A percentile compares a stretch with the other conserved stretches of the same genome.
These are phyloP conservation scores for Dactylellina leptospora DNA, from an alignment of 2,329 filamentous ascomycete species.

Conservation along the genomic window DNA sequence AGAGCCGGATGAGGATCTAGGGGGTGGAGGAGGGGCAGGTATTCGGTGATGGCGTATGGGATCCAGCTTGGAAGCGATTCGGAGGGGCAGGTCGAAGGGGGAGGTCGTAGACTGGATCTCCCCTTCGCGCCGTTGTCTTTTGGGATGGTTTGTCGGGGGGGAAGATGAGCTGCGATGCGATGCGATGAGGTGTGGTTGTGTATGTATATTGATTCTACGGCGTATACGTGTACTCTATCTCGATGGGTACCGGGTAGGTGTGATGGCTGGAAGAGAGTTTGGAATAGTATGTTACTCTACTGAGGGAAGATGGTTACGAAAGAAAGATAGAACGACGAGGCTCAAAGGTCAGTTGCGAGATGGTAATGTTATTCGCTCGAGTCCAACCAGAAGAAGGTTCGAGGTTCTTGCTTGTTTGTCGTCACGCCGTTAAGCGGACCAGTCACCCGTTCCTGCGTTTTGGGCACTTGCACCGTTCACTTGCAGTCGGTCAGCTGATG, in stretches of 20 bases:
- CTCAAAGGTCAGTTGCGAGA: too few relatives aligned
- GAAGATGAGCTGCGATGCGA: constrained; percentile 12
- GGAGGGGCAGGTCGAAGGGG: constrained; percentile 15
- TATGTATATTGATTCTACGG: too few relatives aligned
- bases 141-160: constrained; percentile 13
- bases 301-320: neutral
- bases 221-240: neutral
- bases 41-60: constrained; percentile 52
- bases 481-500: constrained; percentile 18
- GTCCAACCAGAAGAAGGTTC: constrained; percentile 12
- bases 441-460: constrained; percentile 50
- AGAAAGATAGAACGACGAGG: too few relatives aligned
- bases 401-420: constrained; percentile 7
- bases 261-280: neutral
- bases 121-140: neutral
- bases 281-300: neutral
- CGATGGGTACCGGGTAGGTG: too few relatives aligned
- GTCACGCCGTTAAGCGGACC: neutral
- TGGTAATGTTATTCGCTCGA: too few relatives aligned
- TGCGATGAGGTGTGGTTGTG: neutral
- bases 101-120: constrained; percentile 12
- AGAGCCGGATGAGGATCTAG: constrained; percentile 39
- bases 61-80: constrained; percentile 45
- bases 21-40: constrained; percentile 47
- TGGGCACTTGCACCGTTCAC: constrained; percentile 24